Evolutionary conservation across 225 moss, liverwort and hornwort genomes (phyloP).

Genomic region (Marchantia paleacea): DNA sequence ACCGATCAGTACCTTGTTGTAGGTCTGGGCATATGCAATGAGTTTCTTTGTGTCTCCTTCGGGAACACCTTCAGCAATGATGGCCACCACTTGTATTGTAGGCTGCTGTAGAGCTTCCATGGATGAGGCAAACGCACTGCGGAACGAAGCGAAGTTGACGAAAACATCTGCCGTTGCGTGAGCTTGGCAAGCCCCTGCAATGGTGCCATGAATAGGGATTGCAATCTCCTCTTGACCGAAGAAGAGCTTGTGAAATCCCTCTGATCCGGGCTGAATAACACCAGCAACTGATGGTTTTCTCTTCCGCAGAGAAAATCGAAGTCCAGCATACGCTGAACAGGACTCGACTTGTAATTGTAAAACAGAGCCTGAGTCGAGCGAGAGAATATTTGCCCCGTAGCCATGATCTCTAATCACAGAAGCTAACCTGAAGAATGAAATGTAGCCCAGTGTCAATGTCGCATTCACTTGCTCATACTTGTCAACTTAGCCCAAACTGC

Average conservation of each 20-base stretch:
- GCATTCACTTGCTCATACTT: too few relatives aligned
- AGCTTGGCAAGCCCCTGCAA: conserved; percentile 64
- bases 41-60: conserved; percentile 89
- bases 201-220: conserved; percentile 77
- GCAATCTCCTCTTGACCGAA: conserved; percentile 89
- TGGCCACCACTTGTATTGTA: conserved; percentile 83
- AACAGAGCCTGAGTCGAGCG: conserved; percentile 79
- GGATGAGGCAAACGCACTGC: conserved; percentile 82
- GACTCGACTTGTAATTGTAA: conserved; percentile 87
- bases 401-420: conserved; percentile 23
- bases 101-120: conserved; percentile 89
- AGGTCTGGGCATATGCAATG: conserved; percentile 71
- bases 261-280: conserved; percentile 85
- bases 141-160: conserved; percentile 96
- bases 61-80: conserved; percentile 92
- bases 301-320: conserved; percentile 67
- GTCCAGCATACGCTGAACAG: conserved; percentile 57
- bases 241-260: conserved; percentile 92
- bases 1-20: conserved; percentile 79
- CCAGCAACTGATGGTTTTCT: conserved; percentile 80
- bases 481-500: too few relatives aligned
- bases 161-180: conserved; percentile 93
- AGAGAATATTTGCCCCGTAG: conserved; percentile 89
- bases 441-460: too few relatives aligned
- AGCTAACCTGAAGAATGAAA: too few relatives aligned